Evolutionary conservation across 169 alveolate genomes (phyloP).

Genomic region (Plasmodium gaboni): DNA sequence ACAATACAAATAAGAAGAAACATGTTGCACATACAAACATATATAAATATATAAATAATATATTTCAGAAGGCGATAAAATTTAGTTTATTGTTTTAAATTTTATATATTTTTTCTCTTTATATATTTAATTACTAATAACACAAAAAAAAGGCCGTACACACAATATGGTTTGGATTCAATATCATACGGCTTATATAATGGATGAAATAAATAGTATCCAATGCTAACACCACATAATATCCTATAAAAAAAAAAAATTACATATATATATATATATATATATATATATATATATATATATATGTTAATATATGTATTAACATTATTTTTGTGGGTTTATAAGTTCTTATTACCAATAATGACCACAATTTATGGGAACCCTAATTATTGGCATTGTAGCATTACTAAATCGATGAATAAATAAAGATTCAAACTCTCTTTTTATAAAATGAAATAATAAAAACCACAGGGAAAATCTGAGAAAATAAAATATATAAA

Average conservation of each 20-base stretch:
- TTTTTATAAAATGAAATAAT: constrained; percentile 95
- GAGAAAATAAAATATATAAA: background rate
- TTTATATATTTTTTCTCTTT: background rate
- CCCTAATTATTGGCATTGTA: constrained; percentile 96
- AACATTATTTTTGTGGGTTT: constrained; percentile 2
- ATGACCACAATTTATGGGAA: constrained; percentile 96
- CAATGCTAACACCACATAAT: constrained; percentile 91
- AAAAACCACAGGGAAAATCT: constrained; percentile 83
- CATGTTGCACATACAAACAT: background rate
- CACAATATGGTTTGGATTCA: constrained; percentile 69
- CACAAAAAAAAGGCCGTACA: constrained; percentile 78
- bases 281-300: constrained; percentile 2
- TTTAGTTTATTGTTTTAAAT: too few relatives aligned
- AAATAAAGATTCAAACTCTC: constrained; percentile 97
- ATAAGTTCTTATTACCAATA: constrained; percentile 91
- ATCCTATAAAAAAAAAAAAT: constrained; percentile 77
- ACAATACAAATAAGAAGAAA: constrained; percentile 6
- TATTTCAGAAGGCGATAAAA: too few relatives aligned
- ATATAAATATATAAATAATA: background rate
- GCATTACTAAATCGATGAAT: constrained; percentile 97
- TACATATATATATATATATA: background rate
- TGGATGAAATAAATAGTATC: constrained; percentile 96
- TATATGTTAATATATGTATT: constrained; percentile 54
- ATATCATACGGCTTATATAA: constrained; percentile 87
- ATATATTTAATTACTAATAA: constrained; percentile 72